Base-by-base conservation (phyloP, 1,284 basidiomycete species). In the Coniferiporia weirii region DNA sequence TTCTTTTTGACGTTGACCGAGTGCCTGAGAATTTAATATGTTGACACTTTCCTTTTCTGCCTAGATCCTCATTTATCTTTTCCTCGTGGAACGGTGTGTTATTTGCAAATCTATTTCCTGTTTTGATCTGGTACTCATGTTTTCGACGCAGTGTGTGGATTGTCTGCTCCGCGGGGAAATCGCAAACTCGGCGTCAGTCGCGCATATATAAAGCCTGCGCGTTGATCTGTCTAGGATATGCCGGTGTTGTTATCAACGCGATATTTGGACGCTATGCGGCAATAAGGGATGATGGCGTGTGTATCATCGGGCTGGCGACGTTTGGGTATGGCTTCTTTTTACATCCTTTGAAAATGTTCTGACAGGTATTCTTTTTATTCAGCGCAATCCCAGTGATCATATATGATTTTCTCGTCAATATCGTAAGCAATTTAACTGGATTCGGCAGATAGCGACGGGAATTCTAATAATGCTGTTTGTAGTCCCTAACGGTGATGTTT, bases 401-500 rank as follows among this genome's bases (percentile, higher is more conserved):
- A 0, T 78, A 76, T 61, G 79, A 79, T 64, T 65, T 77, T 63
- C 72, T 66, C 57, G 71, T 72, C 54, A 66, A 67, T 50, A 58
- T 68, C 38, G 66, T 63, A 56, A 55, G 60, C 45, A 34, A 54
- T 34, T 36, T 54, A 52, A 57, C 61, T 13, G 15, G 56, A 57
- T 17, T 56, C 44, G 34, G 34, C 9, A 46, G n/a, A 51, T 38
- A 44, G 17, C 19, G 49, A 27, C 27, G 36, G 3, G 6, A 47
- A 44, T 32, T 45, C n/a, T 22, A 35, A 44, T 38, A 51, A 32
- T 10, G 19, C n/a, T 48, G 7, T 12, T n/a, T n/a, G 4, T 46
- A 19, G 27, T 67, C 76, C 59, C 68, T 81, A 43, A 80, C 79
- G 1, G 62, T 62, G 2, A 71, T 80, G 13, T 82, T 82, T 67